These are phyloP conservation scores for Hondaea fermentalgiana DNA, from an alignment of 108 stramenopile genomes.

Conservation along the genomic window DNA sequence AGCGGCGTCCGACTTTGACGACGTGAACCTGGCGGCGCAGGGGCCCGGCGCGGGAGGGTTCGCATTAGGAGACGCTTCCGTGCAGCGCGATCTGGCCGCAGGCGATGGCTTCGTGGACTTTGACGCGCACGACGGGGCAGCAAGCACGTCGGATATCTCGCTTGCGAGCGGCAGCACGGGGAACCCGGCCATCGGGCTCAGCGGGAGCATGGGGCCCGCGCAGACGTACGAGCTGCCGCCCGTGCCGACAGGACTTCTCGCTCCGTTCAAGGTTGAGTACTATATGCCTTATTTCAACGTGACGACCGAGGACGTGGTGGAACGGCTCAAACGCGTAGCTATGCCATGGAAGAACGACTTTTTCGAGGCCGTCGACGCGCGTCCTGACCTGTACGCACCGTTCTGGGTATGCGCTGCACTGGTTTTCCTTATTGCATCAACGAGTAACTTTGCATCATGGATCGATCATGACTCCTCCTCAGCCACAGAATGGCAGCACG, in stretches of 20 bases:
- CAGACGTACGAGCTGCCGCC: neutral
- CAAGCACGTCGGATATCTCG: no score
- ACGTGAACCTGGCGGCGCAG: neutral
- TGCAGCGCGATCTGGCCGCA: no score
- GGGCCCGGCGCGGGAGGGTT: no score
- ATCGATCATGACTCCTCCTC: neutral
- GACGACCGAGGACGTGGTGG: neutral
- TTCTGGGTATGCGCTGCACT: constrained; percentile 19
- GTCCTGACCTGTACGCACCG: constrained; percentile 18
- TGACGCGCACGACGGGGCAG: no score
- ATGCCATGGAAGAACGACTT: neutral
- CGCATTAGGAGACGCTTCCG: no score
- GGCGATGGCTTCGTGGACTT: no score
- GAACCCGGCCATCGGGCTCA: neutral
- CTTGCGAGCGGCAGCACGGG: neutral
- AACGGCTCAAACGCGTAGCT: neutral
- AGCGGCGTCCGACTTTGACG: neutral
- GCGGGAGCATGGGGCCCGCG: neutral
- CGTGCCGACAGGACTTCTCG: neutral
- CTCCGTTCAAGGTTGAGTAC: neutral
- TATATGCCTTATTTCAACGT: constrained; percentile 20
- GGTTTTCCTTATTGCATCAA: constrained; percentile 23
- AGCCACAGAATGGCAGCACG: neutral
- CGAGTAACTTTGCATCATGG: constrained; percentile 7
- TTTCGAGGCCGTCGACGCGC: neutral